Base-by-base conservation (phyloP, 139 green algal species). In the Spirogloea muscicola region DNA sequence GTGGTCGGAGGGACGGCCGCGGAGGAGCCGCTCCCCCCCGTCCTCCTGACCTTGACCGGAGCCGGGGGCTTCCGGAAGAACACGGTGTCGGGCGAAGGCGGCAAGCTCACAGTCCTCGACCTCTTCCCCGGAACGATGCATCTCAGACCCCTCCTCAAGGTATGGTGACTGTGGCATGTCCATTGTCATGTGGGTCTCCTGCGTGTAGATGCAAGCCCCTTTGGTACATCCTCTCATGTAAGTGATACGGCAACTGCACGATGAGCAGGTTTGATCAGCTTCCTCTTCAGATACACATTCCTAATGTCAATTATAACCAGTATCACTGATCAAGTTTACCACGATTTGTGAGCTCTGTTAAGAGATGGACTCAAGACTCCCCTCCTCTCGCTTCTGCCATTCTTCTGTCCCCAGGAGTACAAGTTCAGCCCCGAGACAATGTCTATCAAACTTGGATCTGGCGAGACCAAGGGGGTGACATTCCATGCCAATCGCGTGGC, bases 121-220 rank as follows among this genome's bases (percentile, higher is more conserved):
- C 71, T 82, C 29, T 82, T 72, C 43, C 74, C 74, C 2, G 74
- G 74, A 34, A 70, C 36, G 21, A 79, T 60, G 52, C 79, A 49
- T 34, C 65, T 82, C 2, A 44, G 74, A 9, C 74, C 74, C 3
- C 21, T 82, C 44, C 31, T 82, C 31, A 82, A 82, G 33, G 61
- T 65, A 51, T n/a, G 57, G 13, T n/a, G n/a, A n/a, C n/a, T n/a
- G n/a, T n/a, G n/a, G n/a, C n/a, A n/a, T n/a, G n/a, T n/a, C n/a
- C n/a, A n/a, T n/a, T n/a, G n/a, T n/a, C n/a, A n/a, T n/a, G n/a
- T n/a, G n/a, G n/a, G n/a, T n/a, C n/a, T n/a, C n/a, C n/a, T n/a
- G n/a, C n/a, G n/a, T n/a, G n/a, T n/a, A n/a, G n/a, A n/a, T n/a
- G n/a, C n/a, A n/a, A n/a, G n/a, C n/a, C n/a, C n/a, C n/a, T n/a